phyloP scores from a whole-genome alignment of 768 basidiomycete species.

The Macrolepiota albuminosa region DNA sequence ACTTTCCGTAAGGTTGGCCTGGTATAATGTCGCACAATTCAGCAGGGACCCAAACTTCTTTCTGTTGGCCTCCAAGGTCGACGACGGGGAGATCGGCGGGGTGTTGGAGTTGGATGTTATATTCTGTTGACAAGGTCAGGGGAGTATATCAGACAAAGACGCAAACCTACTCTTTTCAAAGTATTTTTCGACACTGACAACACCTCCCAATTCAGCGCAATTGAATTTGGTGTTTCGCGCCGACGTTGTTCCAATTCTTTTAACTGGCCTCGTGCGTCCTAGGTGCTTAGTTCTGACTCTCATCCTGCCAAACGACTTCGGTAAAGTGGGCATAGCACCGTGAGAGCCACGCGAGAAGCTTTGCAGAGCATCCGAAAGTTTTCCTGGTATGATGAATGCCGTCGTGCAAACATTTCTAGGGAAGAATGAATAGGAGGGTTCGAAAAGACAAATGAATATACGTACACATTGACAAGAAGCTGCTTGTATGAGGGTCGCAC shows the following conservation, averaged over 20 bases:
- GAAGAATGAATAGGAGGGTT: background rate
- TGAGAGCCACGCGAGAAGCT: slow-evolving; percentile 39
- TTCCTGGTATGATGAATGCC: slow-evolving; percentile 54
- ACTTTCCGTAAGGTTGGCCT: slow-evolving; percentile 56
- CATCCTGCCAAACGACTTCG: slow-evolving; percentile 46
- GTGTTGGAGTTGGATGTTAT: slow-evolving; percentile 44
- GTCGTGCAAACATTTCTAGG: slow-evolving; percentile 50
- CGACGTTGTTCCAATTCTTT: slow-evolving; percentile 28
- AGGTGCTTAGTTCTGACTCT: slow-evolving; percentile 55
- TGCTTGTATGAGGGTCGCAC: slow-evolving; percentile 44
- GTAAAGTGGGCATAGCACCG: slow-evolving; percentile 42
- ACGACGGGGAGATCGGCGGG: slow-evolving; percentile 48
- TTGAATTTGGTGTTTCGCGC: slow-evolving; percentile 41
- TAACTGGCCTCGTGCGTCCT: slow-evolving; percentile 50
- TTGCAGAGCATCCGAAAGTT: slow-evolving; percentile 53
- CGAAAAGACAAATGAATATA: background rate
- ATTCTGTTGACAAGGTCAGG: slow-evolving; percentile 36
- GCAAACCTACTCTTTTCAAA: slow-evolving; percentile 53
- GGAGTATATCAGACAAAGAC: background rate
- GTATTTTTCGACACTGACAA: slow-evolving; percentile 57
- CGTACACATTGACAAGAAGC: slow-evolving; percentile 51
- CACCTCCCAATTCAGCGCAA: slow-evolving; percentile 47
- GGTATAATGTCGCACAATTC: slow-evolving; percentile 65
- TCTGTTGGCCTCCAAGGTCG: slow-evolving; percentile 34
- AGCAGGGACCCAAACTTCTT: slow-evolving; percentile 47